Evolutionary conservation across 306 rosid genomes (phyloP).

Genomic region (Boehmeria nivea): DNA sequence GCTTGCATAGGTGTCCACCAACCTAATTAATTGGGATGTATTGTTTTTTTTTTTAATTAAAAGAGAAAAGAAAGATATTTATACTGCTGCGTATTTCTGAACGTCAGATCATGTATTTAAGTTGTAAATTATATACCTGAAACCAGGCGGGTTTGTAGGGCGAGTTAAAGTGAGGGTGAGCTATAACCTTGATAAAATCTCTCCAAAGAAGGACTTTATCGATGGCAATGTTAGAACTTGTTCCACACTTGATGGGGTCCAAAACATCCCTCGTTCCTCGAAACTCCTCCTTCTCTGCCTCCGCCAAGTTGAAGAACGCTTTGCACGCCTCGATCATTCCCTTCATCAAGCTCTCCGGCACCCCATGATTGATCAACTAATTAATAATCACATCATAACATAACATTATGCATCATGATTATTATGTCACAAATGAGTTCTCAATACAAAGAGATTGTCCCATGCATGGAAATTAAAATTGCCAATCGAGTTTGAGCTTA

Average conservation of each 20-base stretch:
- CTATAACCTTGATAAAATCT: slow-evolving; percentile 51
- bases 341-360: slow-evolving; percentile 35
- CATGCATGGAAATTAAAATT: too few species aligned
- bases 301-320: slow-evolving; percentile 34
- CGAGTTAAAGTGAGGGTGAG: slow-evolving; percentile 47
- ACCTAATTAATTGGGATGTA: too few species aligned
- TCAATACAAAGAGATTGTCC: too few species aligned
- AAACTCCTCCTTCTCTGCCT: slow-evolving; percentile 48
- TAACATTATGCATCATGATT: too few species aligned
- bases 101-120: too few species aligned
- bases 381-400: too few species aligned
- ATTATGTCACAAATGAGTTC: too few species aligned
- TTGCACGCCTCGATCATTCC: slow-evolving; percentile 22
- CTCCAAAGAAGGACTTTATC: slow-evolving; percentile 54
- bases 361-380: slow-evolving; percentile 56
- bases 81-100: background rate
- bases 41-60: too few species aligned
- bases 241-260: slow-evolving; percentile 49
- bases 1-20: too few species aligned
- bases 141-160: slow-evolving; percentile 46
- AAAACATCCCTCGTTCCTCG: slow-evolving; percentile 28
- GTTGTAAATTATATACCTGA: slow-evolving; percentile 49
- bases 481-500: too few species aligned
- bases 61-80: too few species aligned
- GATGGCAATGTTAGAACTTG: slow-evolving; percentile 37